Evolutionary conservation across 164 flowering plant genomes (phyloP), one percentile per base, ranked within the genome.

Genomic region (Piper betle): DNA sequence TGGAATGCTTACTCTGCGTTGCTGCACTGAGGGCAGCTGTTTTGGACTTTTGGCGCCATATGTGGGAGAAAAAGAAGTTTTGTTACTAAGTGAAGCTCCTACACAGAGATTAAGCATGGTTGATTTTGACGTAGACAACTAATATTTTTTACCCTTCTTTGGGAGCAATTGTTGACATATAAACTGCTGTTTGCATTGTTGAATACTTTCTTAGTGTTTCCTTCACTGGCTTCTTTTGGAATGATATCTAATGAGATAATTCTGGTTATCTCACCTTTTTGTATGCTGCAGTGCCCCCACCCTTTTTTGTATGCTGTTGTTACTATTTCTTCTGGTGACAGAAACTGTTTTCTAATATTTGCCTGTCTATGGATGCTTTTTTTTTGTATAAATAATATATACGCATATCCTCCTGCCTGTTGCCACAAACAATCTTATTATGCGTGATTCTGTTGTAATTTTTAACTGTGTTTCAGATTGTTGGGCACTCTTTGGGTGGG

Each of bases 401-500:
- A 46, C 15, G 50, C 50, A 46, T 9, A 8, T 46, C 11, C 10
- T 46, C 15, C 15, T 55, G 12, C 37, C 0, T 17, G 12, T 46
- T 58, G 1, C n/a, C 42, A 1, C 4, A 18, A 39, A 18, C 17
- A 58, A 60, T 43, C 15, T 43, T 3, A n/a, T 58, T 3, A 11
- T 11, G 9, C 37, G 59, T 15, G 37, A 1, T 39, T 57, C 37
- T 8, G 1, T 20, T 54, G 20, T 54, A 18, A 25, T 4, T 18
- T 16, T 54, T 3, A 25, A 10, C 4, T 54, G 16, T 54, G 3
- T 33, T 52, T 19, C 75, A 93, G 99, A 79, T 90, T 71, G 88
- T 93, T 37, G 99, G 97, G 39, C 99, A 93, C 69, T 93, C 99
- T 59, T 77, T 93, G 77, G 99, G 99, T 66, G 99, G 99, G 66